phyloP scores from a whole-genome alignment of 2,329 filamentous ascomycete genomes.

The Aspergillus fischeri region DNA sequence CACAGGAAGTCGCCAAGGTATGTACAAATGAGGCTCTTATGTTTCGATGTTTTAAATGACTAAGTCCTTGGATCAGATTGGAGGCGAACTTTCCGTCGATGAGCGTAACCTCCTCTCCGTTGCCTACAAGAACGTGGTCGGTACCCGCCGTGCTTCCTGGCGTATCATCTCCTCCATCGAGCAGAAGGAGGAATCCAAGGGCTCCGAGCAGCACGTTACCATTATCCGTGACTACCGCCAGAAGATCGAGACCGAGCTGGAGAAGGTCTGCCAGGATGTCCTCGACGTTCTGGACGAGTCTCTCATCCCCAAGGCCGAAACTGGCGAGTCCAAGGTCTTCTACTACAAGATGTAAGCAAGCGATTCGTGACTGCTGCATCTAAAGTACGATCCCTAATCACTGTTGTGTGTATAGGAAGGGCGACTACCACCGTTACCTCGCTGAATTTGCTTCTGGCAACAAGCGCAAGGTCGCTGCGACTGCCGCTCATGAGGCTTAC shows the following conservation, averaged over 20 bases:
- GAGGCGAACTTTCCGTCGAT: slow-evolving; percentile 65
- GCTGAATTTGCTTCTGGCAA: slow-evolving; percentile 94
- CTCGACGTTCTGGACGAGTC: slow-evolving; percentile 89
- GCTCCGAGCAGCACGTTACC: slow-evolving; percentile 86
- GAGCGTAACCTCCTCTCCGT: slow-evolving; percentile 91
- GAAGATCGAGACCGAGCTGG: slow-evolving; percentile 97
- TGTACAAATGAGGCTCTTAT: slow-evolving; percentile 16
- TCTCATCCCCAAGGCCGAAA: slow-evolving; percentile 92
- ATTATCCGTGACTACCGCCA: slow-evolving; percentile 96
- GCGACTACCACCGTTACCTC: slow-evolving; percentile 98
- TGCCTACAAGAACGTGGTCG: slow-evolving; percentile 99
- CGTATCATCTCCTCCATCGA: slow-evolving; percentile 99
- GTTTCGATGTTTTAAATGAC: slow-evolving; percentile 7
- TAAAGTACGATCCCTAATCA: slow-evolving; percentile 75
- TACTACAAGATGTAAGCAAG: slow-evolving; percentile 99
- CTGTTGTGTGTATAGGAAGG: slow-evolving; percentile 73
- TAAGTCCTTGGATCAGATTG: slow-evolving; percentile 46
- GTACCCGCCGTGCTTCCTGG: slow-evolving; percentile 97
- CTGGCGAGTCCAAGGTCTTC: slow-evolving; percentile 98
- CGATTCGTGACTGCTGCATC: neutral
- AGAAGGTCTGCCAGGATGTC: slow-evolving; percentile 97
- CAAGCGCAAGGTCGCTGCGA: slow-evolving; percentile 91
- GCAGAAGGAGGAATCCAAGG: slow-evolving; percentile 99
- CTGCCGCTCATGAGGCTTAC: slow-evolving; percentile 95
- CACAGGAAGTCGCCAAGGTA: slow-evolving; percentile 90